These are phyloP conservation scores for Amaranthus hypochondriacus DNA, from an alignment of 148 eudicot genomes.

Conservation along the genomic window DNA sequence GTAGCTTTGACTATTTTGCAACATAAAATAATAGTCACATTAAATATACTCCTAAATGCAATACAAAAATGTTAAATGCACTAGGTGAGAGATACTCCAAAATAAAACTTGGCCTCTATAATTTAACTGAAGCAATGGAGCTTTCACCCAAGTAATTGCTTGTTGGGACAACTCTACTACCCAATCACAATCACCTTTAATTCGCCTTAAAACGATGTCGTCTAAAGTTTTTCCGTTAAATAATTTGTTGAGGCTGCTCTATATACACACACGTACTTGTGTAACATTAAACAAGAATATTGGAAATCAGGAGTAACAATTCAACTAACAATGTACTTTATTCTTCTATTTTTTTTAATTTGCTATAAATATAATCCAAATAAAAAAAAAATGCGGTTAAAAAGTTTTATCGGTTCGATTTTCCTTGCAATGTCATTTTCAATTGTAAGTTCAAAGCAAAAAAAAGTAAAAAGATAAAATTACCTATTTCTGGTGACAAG, in stretches of 20 bases:
- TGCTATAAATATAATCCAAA: no score
- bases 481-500: constrained; percentile 82
- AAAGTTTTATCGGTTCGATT: no score
- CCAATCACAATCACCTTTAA: constrained; percentile 7
- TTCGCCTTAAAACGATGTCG: neutral
- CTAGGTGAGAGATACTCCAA: neutral
- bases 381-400: no score
- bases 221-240: neutral
- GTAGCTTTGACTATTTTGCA: constrained; percentile 10
- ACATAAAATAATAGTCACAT: constrained; percentile 2
- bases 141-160: constrained; percentile 5
- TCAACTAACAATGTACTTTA: no score
- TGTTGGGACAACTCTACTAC: constrained; percentile 6
- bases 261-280: constrained; percentile 11
- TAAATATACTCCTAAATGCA: constrained; percentile 14
- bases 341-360: no score
- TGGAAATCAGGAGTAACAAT: neutral
- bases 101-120: neutral
- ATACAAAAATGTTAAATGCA: constrained; percentile 5
- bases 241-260: neutral
- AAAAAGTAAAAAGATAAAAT: neutral
- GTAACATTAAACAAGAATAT: constrained; percentile 4
- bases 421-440: no score
- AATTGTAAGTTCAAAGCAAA: no score
- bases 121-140: neutral